Evolutionary conservation across 1,284 basidiomycete species (phyloP), one percentile per base, ranked within the genome.

Genomic region (Tilletia horrida): DNA sequence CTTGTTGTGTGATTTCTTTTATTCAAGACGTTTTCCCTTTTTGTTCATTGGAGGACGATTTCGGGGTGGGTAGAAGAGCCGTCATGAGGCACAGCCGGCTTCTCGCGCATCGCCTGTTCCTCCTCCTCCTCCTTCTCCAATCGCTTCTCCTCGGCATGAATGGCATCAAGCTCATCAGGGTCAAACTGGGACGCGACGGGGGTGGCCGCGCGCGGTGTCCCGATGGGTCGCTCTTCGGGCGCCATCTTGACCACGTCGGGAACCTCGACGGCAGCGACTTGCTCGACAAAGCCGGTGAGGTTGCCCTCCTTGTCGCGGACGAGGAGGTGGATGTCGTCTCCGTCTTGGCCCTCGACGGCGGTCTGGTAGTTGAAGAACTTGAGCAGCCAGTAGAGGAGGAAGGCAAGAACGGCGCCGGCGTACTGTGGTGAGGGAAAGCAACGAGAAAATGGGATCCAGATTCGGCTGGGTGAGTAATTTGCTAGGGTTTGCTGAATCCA

Each of bases 181-280:
- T 52, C 50, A 27, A 52, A 52, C 1, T 23, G 23, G n/a, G 55
- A 31, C 55, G 55, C 55, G 14, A 59, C n/a, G 16, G 55, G 55
- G 27, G 55, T 59, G 3, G 29, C 27, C 3, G 27, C 27, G 18
- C 18, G 18, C 6, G 45, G 16, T 4, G 45, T 48, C 7, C 6
- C 21, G 13, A 35, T 16, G 14, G 55, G 55, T 14, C 55, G 55
- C 55, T 59, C 55, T 29, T 59, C 55, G 31, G 55, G 55, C 16
- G 55, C 55, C 29, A 59, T 11, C 55, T 35, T 59, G 55, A 21
- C 55, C 16, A 59, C 35, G 13, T 11, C 31, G 55, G 55, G 55
- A 4, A 27, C 55, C 6, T 59, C 55, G 11, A 29, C 27, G 31
- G 55, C 55, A n/a, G 55, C 29, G n/a, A 84, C 81, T 67, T 86